phyloP scores from a whole-genome alignment of 345 rosid species.

The Zanthoxylum bungeanum region DNA sequence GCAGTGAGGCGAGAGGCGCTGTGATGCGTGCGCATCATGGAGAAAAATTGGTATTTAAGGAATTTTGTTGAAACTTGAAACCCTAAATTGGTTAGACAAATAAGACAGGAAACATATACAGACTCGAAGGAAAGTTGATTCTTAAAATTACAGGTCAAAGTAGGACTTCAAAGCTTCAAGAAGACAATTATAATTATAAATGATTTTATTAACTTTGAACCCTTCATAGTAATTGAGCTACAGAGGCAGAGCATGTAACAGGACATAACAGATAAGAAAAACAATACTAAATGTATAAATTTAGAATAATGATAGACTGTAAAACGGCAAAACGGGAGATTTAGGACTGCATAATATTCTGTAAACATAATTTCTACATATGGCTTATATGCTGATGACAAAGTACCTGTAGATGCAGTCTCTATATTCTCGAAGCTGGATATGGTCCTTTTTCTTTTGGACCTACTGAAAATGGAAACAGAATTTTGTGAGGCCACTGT shows the following conservation, averaged over 20 bases:
- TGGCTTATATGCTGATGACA: neutral
- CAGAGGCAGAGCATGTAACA: neutral
- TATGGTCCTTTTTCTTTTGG: slow-evolving; percentile 56
- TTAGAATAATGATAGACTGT: neutral
- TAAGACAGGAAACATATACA: neutral
- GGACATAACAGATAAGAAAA: neutral
- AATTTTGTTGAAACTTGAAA: no score
- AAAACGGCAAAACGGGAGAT: neutral
- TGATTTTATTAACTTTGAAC: neutral
- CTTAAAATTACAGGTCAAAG: neutral
- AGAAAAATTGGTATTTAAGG: no score
- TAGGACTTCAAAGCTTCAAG: neutral
- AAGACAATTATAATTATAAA: neutral
- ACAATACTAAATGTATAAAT: neutral
- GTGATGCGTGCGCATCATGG: no score
- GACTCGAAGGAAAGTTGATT: neutral
- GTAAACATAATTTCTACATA: neutral
- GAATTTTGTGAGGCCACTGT: neutral
- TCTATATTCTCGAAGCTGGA: slow-evolving; percentile 43
- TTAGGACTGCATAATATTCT: neutral
- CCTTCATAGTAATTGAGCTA: neutral
- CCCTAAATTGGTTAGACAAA: no score
- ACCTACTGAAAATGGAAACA: slow-evolving; percentile 34
- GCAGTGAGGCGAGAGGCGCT: no score
- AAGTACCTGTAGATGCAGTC: slow-evolving; percentile 36